Conservation (phyloP, 148 eudicot species). For the Persicaria tinctoria region DNA sequence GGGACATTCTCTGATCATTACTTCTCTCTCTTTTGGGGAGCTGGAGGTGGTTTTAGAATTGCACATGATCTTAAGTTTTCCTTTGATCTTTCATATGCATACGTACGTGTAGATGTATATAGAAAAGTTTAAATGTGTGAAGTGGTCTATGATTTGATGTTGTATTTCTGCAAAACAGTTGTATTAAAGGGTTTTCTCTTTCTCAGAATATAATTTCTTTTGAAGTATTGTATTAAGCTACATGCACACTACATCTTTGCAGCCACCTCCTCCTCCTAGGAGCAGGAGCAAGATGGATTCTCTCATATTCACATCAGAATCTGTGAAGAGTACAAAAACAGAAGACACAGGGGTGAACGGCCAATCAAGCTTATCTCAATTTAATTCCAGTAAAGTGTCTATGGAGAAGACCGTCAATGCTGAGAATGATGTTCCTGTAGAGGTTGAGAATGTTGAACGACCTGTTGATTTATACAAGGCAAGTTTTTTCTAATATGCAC, state of each 20-base stretch:
- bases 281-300: constrained; percentile 83
- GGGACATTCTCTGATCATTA: not conserved
- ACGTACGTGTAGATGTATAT: not conserved
- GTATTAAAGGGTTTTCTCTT: not conserved
- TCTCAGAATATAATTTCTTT: not conserved
- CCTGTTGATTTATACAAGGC: constrained; percentile 98
- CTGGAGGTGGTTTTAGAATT: not conserved
- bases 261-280: constrained; percentile 82
- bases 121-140: too few relatives aligned
- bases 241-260: constrained; percentile 15
- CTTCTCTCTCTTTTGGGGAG: not conserved
- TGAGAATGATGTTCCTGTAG: constrained; percentile 45
- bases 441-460: constrained; percentile 77
- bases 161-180: too few relatives aligned
- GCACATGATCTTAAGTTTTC: not conserved
- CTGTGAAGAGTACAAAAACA: constrained; percentile 31
- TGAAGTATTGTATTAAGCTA: not conserved
- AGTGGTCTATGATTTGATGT: too few relatives aligned
- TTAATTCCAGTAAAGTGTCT: constrained; percentile 16
- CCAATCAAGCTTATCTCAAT: constrained; percentile 20
- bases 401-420: constrained; percentile 24
- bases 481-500: constrained; percentile 5
- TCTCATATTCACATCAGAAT: constrained; percentile 58
- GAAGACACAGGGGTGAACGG: constrained; percentile 26
- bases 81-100: not conserved